phyloP scores from a whole-genome alignment of 1,284 basidiomycete genomes.

The Rugosomyces carneus region DNA sequence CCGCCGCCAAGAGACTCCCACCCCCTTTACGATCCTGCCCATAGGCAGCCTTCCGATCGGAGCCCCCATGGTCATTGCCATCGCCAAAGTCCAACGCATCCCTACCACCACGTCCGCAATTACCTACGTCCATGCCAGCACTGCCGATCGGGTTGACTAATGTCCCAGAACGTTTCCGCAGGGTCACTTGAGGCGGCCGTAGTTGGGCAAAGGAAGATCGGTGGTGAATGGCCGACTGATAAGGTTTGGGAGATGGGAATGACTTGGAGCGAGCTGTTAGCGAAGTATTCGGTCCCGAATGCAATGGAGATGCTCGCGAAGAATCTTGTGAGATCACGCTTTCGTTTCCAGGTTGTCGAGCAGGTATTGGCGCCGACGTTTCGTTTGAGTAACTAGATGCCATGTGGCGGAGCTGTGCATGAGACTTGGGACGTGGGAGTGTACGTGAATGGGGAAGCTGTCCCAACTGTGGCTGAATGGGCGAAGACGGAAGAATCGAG shows the following conservation, averaged over 20 bases:
- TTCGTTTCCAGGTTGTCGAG: slow-evolving; percentile 2
- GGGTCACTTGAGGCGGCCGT: slow-evolving; percentile 8
- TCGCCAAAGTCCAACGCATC: slow-evolving; percentile 12
- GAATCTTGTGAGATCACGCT: slow-evolving; percentile 7
- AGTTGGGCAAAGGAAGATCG: slow-evolving; percentile 17
- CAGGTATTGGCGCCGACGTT: slow-evolving; percentile 8
- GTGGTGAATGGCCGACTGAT: slow-evolving; percentile 13
- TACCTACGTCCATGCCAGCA: slow-evolving; percentile 5
- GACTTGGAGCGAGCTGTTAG: neutral
- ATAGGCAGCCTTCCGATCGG: slow-evolving; percentile 14
- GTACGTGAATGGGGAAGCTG: slow-evolving; percentile 4
- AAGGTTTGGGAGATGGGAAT: slow-evolving; percentile 10
- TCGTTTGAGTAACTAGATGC: slow-evolving; percentile 3
- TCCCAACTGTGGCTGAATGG: neutral
- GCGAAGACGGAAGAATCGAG: slow-evolving; percentile 5
- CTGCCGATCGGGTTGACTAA: slow-evolving; percentile 14
- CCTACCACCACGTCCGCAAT: slow-evolving; percentile 3
- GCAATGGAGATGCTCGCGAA: slow-evolving; percentile 1
- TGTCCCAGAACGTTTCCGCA: slow-evolving; percentile 25
- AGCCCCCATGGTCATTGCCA: slow-evolving; percentile 3
- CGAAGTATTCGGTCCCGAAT: slow-evolving; percentile 1
- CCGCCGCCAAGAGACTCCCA: slow-evolving; percentile 23
- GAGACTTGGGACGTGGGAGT: slow-evolving; percentile 16
- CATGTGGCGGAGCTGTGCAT: slow-evolving; percentile 15
- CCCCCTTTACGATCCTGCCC: slow-evolving; percentile 7